A percentile compares a stretch with the other conserved stretches of the same genome.
Evolutionary conservation across 768 basidiomycete genomes (phyloP).

Genomic region (Amylocystis lapponica): DNA sequence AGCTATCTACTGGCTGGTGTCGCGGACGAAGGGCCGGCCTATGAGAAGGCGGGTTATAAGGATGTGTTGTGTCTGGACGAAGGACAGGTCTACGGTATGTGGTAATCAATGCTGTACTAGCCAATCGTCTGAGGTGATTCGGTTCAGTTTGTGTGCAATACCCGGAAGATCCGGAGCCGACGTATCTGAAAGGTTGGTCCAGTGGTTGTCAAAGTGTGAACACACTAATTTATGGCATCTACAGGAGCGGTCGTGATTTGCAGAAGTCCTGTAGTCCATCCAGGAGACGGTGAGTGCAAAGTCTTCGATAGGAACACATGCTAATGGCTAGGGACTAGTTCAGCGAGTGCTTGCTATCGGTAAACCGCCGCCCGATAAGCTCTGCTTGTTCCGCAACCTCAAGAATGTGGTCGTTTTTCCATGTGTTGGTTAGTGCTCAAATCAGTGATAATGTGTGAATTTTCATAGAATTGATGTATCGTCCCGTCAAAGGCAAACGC

Average conservation of each 20-base stretch:
- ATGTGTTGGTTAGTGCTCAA: constrained; percentile 41
- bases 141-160: constrained; percentile 54
- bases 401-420: constrained; percentile 73
- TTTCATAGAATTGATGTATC: background rate
- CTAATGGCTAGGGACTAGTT: no score
- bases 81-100: constrained; percentile 65
- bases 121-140: background rate
- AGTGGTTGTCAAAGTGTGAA: background rate
- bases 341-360: constrained; percentile 72
- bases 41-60: constrained; percentile 38
- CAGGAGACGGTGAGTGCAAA: constrained; percentile 55
- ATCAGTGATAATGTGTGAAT: background rate
- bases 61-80: constrained; percentile 51
- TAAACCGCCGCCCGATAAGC: constrained; percentile 48
- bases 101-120: background rate
- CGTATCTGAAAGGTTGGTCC: constrained; percentile 49
- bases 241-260: constrained; percentile 38
- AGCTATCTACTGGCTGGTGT: constrained; percentile 73
- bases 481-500: constrained; percentile 40
- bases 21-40: constrained; percentile 76
- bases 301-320: no score
- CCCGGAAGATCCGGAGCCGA: constrained; percentile 41
- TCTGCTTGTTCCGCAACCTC: constrained; percentile 55
- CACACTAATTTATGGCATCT: background rate
- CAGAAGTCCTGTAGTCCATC: constrained; percentile 72